phyloP scores from a whole-genome alignment of 73 alveolate genomes.

The Urostyla sp. region DNA sequence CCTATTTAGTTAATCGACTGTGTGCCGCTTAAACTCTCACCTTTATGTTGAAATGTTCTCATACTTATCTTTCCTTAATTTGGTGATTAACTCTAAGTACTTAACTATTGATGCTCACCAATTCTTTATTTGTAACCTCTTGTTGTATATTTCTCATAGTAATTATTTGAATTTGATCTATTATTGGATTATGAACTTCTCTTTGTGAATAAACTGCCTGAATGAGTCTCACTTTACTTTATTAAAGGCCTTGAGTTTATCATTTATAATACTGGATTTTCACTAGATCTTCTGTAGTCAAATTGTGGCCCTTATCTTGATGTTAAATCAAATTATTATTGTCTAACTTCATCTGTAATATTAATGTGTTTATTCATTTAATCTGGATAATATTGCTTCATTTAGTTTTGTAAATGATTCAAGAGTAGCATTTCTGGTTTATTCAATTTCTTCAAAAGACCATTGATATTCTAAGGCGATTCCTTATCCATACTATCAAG shows the following conservation, averaged over 20 bases:
- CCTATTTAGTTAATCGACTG: not conserved
- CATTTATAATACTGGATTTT: not conserved
- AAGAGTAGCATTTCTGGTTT: conserved; percentile 51
- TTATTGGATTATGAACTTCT: not conserved
- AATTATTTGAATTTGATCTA: not conserved
- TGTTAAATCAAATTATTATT: not conserved
- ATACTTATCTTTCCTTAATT: not conserved
- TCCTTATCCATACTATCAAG: no score
- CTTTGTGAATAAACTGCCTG: conserved; percentile 5
- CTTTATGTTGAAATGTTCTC: not conserved
- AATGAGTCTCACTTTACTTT: conserved; percentile 34
- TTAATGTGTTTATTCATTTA: conserved; percentile 28
- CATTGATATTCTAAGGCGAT: conserved; percentile 32
- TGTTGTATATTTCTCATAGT: not conserved
- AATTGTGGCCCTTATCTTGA: not conserved
- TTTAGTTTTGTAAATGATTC: conserved; percentile 35
- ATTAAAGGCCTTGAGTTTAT: conserved; percentile 2
- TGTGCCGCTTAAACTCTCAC: not conserved
- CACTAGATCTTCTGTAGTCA: conserved; percentile 18
- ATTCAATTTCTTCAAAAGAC: conserved; percentile 11
- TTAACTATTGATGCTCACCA: not conserved
- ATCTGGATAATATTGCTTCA: conserved; percentile 44
- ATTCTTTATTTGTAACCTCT: not conserved
- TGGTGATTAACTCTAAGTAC: conserved; percentile 27
- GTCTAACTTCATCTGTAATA: conserved; percentile 16